A percentile compares a stretch with the other conserved stretches of the same genome.
phyloP scores from a whole-genome alignment of 139 green algal species.

The Ulvella scutata region DNA sequence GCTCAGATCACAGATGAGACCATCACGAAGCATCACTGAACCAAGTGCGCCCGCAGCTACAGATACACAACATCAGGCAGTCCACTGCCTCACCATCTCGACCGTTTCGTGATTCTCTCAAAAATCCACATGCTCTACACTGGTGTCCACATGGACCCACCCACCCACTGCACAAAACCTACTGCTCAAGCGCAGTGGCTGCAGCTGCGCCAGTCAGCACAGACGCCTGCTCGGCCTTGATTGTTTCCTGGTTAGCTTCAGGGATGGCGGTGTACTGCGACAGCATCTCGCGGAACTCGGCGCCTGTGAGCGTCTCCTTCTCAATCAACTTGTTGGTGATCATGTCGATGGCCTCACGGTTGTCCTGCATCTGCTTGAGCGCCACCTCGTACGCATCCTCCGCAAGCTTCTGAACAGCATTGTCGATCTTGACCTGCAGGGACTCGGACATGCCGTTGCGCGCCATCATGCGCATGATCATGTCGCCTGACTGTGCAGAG shows the following conservation, averaged over 20 bases:
- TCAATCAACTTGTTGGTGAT: constrained; percentile 87
- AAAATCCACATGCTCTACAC: too few species aligned
- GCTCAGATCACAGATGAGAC: too few species aligned
- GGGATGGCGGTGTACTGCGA: constrained; percentile 69
- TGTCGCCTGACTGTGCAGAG: constrained; percentile 56
- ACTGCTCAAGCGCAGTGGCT: too few species aligned
- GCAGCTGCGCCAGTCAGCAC: too few species aligned
- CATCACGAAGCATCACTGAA: too few species aligned
- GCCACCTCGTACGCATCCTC: constrained; percentile 51
- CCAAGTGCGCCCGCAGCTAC: too few species aligned
- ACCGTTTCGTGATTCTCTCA: too few species aligned
- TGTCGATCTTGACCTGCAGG: constrained; percentile 86
- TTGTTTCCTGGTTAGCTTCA: constrained; percentile 60
- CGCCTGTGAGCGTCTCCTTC: constrained; percentile 84
- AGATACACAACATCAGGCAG: too few species aligned
- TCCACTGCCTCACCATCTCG: too few species aligned
- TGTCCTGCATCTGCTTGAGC: constrained; percentile 66
- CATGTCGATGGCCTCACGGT: constrained; percentile 83
- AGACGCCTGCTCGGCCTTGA: background rate
- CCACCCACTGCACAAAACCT: too few species aligned
- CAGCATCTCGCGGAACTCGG: constrained; percentile 87
- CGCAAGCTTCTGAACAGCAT: constrained; percentile 71
- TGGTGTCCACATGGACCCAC: too few species aligned
- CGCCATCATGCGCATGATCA: constrained; percentile 99
- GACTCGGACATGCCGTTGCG: constrained; percentile 91